Base-by-base conservation (phyloP, 352 stramenopile species). In the Pythium sukuiense region DNA sequence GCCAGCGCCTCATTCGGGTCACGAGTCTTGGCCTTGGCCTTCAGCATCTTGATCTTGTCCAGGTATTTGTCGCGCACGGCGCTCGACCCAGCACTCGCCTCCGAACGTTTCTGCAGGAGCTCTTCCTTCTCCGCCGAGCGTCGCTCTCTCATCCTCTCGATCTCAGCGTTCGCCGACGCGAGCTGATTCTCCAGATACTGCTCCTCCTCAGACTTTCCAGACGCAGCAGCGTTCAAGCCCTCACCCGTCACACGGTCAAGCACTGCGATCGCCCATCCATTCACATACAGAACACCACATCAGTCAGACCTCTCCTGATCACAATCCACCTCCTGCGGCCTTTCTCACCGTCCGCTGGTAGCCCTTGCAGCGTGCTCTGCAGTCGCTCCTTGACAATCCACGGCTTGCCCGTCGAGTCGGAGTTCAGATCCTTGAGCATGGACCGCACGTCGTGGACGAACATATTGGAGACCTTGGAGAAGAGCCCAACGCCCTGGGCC, bases 11-110 rank as follows among this genome's bases (percentile, higher is more conserved):
- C 71, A 18, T 60, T 69, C n/a, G 53, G 46, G 2, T 69, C 48
- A 13, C 74, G 71, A 3, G n/a, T 67, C 59, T 77, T 76, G 62
- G 71, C 59, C 55, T 90, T 91, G 35, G 83, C 76, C 62, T 89
- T 92, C 4, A 93, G 55, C 57, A 76, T 63, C 16, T 81, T 89
- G 49, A 93, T 73, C 61, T 90, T 91, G 67, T 87, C 79, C 65
- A 93, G 52, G 59, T 93, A 93, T 67, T 93, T 93, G 50, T 77
- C 76, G n/a, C 82, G 70, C 32, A 84, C 65, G 0, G 76, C 77
- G 35, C 59, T 76, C 20, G 56, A 37, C 0, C 35, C 41, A 0
- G 13, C 27, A 6, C 33, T 39, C 0, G 50, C 59, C 30, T 63
- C 59, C 29, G 50, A 69, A 41, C 69, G 72, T 62, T 49, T 53